A percentile compares a stretch with the other conserved stretches of the same genome.
These are phyloP conservation scores for Kazachstania sp. DNA, from an alignment of 1,139 yeast species.

Conservation along the genomic window DNA sequence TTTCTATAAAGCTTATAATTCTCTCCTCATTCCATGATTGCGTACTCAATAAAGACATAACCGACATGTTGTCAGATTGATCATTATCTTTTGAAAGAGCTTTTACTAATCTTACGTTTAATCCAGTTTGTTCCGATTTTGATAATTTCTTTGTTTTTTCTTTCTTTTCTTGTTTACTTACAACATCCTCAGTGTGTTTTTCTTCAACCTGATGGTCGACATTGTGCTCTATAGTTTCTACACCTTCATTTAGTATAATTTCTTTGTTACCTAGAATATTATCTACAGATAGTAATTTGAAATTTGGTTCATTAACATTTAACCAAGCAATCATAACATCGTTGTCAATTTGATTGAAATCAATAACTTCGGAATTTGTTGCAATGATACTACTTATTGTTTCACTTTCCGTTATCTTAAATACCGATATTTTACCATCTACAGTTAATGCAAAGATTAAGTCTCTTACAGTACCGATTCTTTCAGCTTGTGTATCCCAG, in stretches of 20 bases:
- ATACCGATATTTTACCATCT: conserved; percentile 17
- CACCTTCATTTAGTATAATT: conserved; percentile 16
- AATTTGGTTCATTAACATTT: conserved; percentile 30
- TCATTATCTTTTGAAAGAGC: conserved; percentile 12
- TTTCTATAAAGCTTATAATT: conserved; percentile 17
- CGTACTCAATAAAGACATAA: conserved; percentile 12
- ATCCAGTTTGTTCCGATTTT: conserved; percentile 20
- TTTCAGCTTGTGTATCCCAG: conserved; percentile 21
- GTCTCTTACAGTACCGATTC: conserved; percentile 15
- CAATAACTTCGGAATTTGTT: conserved; percentile 22
- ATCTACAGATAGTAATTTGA: conserved; percentile 17
- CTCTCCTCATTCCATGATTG: conserved; percentile 23
- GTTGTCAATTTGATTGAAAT: conserved; percentile 15
- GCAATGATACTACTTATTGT: conserved; percentile 16
- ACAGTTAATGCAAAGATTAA: conserved; percentile 16
- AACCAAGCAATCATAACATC: conserved; percentile 28
- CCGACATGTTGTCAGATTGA: conserved; percentile 5
- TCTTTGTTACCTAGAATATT: conserved; percentile 14
- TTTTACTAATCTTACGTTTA: conserved; percentile 11
- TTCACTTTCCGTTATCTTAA: conserved; percentile 12
- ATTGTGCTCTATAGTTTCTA: conserved; percentile 1
- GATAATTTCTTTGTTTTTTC: conserved; percentile 12
- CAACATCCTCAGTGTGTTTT: conserved; percentile 1
- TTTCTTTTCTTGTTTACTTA: conserved; percentile 3
- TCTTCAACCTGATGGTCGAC: neutral